These are phyloP conservation scores for Acacia confusa DNA, from an alignment of 306 rosid species.

Conservation along the genomic window DNA sequence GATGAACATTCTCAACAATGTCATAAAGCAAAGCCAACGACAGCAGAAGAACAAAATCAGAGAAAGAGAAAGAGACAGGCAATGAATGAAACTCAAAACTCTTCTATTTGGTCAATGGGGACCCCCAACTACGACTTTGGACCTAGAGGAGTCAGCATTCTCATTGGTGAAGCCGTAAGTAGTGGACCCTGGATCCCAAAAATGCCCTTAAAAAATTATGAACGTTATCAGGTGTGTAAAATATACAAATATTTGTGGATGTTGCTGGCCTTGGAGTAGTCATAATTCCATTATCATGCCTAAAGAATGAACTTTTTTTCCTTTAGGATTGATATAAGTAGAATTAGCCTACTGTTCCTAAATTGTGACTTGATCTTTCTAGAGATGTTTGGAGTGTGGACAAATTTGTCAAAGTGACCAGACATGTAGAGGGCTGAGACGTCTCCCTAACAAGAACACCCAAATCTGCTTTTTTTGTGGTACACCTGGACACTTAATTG, in stretches of 20 bases:
- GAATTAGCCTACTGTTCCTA: neutral
- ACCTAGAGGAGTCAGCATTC: neutral
- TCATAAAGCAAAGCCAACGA: constrained; percentile 38
- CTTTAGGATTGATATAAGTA: neutral
- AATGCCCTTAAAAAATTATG: neutral
- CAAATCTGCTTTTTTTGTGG: constrained; percentile 84
- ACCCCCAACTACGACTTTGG: neutral
- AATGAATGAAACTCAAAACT: neutral
- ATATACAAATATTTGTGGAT: neutral
- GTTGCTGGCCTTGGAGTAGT: neutral
- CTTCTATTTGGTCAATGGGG: neutral
- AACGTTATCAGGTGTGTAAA: neutral
- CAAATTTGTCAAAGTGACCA: neutral
- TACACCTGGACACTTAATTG: constrained; percentile 68
- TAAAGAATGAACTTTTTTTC: neutral
- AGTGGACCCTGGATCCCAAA: neutral
- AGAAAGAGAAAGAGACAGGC: neutral
- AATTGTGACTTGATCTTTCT: neutral
- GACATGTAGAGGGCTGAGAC: neutral
- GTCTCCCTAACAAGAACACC: neutral
- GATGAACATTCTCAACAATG: constrained; percentile 40
- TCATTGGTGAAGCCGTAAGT: neutral
- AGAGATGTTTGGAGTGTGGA: neutral
- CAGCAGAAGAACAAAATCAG: constrained; percentile 19
- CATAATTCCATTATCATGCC: neutral